Evolutionary conservation across 108 stramenopile species (phyloP).

Genomic region (Heterococcus sp.): DNA sequence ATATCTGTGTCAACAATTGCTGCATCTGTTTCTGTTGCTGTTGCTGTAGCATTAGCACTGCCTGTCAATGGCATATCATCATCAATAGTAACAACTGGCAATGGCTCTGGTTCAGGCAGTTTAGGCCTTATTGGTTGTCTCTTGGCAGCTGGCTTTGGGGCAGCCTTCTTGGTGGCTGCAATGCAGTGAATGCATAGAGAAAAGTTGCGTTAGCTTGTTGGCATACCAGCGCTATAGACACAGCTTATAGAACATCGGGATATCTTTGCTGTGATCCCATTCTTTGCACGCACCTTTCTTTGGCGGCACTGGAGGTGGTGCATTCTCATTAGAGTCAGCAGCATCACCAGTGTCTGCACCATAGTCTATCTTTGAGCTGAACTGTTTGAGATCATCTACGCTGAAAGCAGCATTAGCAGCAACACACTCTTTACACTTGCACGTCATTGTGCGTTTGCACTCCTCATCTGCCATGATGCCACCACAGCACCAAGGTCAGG

Average conservation of each 20-base stretch:
- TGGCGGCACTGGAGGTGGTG: background rate
- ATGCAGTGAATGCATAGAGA: background rate
- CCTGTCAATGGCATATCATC: background rate
- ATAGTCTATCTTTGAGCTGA: slow-evolving; percentile 25
- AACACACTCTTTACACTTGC: slow-evolving; percentile 33
- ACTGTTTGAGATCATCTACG: slow-evolving; percentile 38
- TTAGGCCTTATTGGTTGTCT: background rate
- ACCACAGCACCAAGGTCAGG: background rate
- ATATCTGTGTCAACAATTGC: background rate
- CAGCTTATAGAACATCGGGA: background rate
- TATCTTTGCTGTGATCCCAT: background rate
- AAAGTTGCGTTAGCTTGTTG: background rate
- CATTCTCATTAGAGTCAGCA: background rate
- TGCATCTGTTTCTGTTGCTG: background rate
- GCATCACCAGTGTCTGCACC: slow-evolving; percentile 9
- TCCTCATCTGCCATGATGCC: background rate
- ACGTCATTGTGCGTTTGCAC: slow-evolving; percentile 41
- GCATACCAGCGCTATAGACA: background rate
- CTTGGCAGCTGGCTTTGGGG: background rate
- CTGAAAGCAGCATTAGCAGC: slow-evolving; percentile 31
- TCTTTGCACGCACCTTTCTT: background rate
- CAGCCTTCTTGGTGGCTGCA: background rate
- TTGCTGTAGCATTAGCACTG: background rate
- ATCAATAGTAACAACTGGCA: background rate
- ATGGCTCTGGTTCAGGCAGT: background rate